Evolutionary conservation across 1,139 yeast species (phyloP).

Genomic region (Yamadazyma buinensis): DNA sequence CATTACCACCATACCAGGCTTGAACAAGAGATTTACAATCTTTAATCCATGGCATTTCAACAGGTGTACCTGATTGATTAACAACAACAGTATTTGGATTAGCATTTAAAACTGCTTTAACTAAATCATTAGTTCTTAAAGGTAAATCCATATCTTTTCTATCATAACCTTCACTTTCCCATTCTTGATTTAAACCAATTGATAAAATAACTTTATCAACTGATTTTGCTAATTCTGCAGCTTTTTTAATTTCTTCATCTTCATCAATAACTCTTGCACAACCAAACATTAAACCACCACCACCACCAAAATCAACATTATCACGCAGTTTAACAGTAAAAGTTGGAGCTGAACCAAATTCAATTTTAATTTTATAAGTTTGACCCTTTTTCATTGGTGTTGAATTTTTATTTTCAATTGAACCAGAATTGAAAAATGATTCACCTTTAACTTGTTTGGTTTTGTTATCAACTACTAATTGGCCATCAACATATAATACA

Average conservation of each 20-base stretch:
- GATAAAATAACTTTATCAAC: slow-evolving; percentile 37
- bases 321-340: slow-evolving; percentile 16
- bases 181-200: slow-evolving; percentile 32
- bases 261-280: slow-evolving; percentile 16
- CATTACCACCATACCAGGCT: slow-evolving; percentile 36
- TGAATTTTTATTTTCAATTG: slow-evolving; percentile 41
- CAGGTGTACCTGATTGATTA: slow-evolving; percentile 60
- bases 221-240: slow-evolving; percentile 21
- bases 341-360: slow-evolving; percentile 50
- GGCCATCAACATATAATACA: slow-evolving; percentile 43
- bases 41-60: slow-evolving; percentile 51
- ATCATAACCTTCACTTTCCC: slow-evolving; percentile 32
- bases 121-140: slow-evolving; percentile 41
- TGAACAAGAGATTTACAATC: slow-evolving; percentile 48
- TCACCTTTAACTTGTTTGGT: slow-evolving; percentile 45
- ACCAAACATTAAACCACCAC: slow-evolving; percentile 28
- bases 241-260: slow-evolving; percentile 18
- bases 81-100: slow-evolving; percentile 51
- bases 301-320: slow-evolving; percentile 13
- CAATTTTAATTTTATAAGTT: slow-evolving; percentile 38
- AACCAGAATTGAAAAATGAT: slow-evolving; percentile 42
- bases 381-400: slow-evolving; percentile 36
- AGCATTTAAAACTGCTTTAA: slow-evolving; percentile 39
- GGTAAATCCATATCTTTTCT: slow-evolving; percentile 35
- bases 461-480: slow-evolving; percentile 52